Conservation (phyloP, 208 protist species). For the Balamuthia mandrillaris region DNA sequence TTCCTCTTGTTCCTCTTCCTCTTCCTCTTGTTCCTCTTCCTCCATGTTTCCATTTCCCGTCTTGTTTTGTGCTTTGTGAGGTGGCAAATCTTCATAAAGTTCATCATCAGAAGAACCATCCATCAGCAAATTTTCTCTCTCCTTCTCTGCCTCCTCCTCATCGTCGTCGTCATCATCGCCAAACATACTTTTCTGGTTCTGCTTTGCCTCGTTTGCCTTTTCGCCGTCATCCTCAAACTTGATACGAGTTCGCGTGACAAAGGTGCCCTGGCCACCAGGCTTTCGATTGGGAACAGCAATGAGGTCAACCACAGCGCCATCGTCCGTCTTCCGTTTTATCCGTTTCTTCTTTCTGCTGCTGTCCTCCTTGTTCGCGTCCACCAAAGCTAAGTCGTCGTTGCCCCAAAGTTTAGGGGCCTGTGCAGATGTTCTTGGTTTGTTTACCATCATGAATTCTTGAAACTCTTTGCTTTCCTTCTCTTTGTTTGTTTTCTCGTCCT, state of each 20-base stretch:
- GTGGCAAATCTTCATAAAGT: slow-evolving; percentile 45
- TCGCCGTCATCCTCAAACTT: slow-evolving; percentile 55
- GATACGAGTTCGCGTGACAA: slow-evolving; percentile 39
- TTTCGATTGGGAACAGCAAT: slow-evolving; percentile 10
- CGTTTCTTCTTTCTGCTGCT: too few relatives aligned
- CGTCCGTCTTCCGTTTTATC: neutral
- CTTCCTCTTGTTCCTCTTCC: slow-evolving; percentile 43
- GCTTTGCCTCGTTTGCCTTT: neutral
- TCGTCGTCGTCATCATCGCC: slow-evolving; percentile 54
- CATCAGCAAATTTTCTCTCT: neutral
- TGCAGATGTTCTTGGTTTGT: too few relatives aligned
- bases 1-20: slow-evolving; percentile 32
- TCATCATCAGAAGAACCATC: slow-evolving; percentile 37
- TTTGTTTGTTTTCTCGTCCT: neutral
- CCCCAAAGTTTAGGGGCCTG: too few relatives aligned
- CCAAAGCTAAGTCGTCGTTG: too few relatives aligned
- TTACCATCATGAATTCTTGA: too few relatives aligned
- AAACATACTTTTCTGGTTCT: neutral
- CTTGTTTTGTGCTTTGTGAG: neutral
- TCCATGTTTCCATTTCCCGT: slow-evolving; percentile 48
- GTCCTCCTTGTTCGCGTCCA: too few relatives aligned
- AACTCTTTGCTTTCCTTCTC: too few relatives aligned
- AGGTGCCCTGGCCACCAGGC: slow-evolving; percentile 45
- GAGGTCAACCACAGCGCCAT: neutral
- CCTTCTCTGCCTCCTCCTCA: neutral